Percentiles rank a stretch among this genome's conserved stretches.
phyloP scores from a whole-genome alignment of 495 filamentous ascomycete genomes.

The Astrothelium subdiscretum region DNA sequence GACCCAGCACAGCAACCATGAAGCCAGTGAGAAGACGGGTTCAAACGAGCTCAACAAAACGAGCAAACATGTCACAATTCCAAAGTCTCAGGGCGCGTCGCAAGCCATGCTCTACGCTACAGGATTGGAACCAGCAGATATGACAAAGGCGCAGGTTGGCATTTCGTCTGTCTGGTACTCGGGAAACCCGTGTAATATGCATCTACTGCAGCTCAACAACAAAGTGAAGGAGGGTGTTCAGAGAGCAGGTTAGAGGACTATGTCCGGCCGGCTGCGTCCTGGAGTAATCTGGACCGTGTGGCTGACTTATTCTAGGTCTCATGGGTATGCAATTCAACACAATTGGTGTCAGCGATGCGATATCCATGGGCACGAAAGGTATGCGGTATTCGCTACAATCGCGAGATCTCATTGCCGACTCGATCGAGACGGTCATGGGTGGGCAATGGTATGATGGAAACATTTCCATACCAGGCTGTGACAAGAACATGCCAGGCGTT shows the following conservation, averaged over 20 bases:
- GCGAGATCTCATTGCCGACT: constrained; percentile 91
- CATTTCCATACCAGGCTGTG: constrained; percentile 94
- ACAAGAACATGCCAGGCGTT: constrained; percentile 99
- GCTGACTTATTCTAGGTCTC: constrained; percentile 9
- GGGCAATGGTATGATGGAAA: constrained; percentile 99
- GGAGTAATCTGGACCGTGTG: neutral
- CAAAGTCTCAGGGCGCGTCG: constrained; percentile 92
- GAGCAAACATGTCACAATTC: constrained; percentile 78
- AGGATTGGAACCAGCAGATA: constrained; percentile 68
- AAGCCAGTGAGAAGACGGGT: neutral
- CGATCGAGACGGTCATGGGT: constrained; percentile 96
- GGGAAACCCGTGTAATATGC: constrained; percentile 99
- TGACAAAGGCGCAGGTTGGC: constrained; percentile 90
- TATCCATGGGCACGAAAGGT: constrained; percentile 70
- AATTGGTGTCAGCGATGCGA: constrained; percentile 80
- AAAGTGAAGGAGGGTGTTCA: constrained; percentile 76
- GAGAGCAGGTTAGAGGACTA: constrained; percentile 62
- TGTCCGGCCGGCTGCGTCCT: neutral
- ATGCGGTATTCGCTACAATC: constrained; percentile 95
- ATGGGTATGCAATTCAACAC: constrained; percentile 82
- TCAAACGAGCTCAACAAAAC: constrained; percentile 58
- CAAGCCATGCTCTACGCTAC: constrained; percentile 99
- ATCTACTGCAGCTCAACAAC: constrained; percentile 77
- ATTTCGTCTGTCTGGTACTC: constrained; percentile 89
- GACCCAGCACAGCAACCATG: too few relatives aligned